Evolutionary conservation across 2,329 filamentous ascomycete species (phyloP), one percentile per base, ranked within the genome.

Genomic region (Epichloe scottii): DNA sequence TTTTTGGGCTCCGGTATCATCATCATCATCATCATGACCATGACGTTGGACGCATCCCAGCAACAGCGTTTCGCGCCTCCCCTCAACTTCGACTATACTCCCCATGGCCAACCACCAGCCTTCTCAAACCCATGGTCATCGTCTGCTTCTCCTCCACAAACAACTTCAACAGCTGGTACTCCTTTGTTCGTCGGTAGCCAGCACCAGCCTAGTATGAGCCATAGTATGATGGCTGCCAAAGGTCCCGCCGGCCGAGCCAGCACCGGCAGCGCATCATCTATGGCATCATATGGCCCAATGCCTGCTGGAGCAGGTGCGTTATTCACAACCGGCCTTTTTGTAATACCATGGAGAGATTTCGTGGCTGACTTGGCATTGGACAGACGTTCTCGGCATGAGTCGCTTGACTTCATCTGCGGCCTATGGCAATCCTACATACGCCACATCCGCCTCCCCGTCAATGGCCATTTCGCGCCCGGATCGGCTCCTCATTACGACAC

Each of bases 81-180:
- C 66, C 70, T 95, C 73, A 82, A 81, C 68, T 93, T 91, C 75
- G 87, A 91, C 67, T 89, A 87, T 69, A 69, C 73, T 53, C 67
- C 70, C 37, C 65, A 67, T 58, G 56, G 54, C 66, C 75, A 62
- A 66, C 77, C 73, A 64, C 76, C 71, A 81, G 85, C 93, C 57
- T 96, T 96, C 73, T 89, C 85, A 62, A 93, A 96, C 68, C 89
- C 89, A 41, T 96, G 90, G 90, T 78, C 87, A 51, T 77, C 76
- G 45, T 74, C 81, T 34, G 67, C 74, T 11, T 66, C 74, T 21
- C 61, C 71, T 34, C 58, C 68, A 51, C 65, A 66, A 55, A 54
- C 71, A 65, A 55, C 71, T 74, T 57, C 75, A 66, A 61, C 73
- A 63, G 54, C 76, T 70, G 65, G 77, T 71, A 74, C 81, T 71